phyloP scores from a whole-genome alignment of 2,329 filamentous ascomycete genomes.

The Alternaria burnsii region DNA sequence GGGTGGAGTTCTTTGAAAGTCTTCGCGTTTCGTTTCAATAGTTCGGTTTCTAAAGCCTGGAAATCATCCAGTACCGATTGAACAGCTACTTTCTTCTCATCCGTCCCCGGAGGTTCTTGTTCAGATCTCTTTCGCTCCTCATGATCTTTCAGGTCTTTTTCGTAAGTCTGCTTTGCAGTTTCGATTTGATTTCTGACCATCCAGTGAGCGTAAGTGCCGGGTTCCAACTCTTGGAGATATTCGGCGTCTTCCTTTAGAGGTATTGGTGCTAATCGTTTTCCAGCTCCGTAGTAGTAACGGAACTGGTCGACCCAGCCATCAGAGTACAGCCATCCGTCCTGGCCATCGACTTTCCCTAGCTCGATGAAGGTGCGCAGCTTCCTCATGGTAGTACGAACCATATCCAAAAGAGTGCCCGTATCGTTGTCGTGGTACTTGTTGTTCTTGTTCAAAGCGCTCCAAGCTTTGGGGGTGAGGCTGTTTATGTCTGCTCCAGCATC shows the following conservation, averaged over 20 bases:
- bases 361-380: constrained; percentile 16
- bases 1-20: constrained; percentile 72
- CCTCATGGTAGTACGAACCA: constrained; percentile 64
- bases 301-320: neutral
- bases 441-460: constrained; percentile 39
- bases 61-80: constrained; percentile 61
- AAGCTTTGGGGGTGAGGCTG: constrained; percentile 58
- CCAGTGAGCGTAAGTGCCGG: constrained; percentile 68
- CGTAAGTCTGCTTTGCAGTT: constrained; percentile 49
- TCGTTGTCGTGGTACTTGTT: constrained; percentile 47
- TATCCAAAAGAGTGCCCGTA: constrained; percentile 66
- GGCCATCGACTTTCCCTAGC: constrained; percentile 12
- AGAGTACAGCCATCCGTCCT: neutral
- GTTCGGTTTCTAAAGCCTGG: constrained; percentile 61
- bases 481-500: constrained; percentile 72
- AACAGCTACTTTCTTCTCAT: constrained; percentile 67
- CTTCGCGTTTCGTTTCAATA: constrained; percentile 70
- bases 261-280: constrained; percentile 6
- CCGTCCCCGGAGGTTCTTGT: constrained; percentile 40
- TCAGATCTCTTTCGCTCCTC: constrained; percentile 27
- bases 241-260: constrained; percentile 53
- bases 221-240: constrained; percentile 61
- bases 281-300: neutral
- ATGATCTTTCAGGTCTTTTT: constrained; percentile 46
- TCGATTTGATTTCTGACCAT: constrained; percentile 57